Base-by-base conservation (phyloP, 345 rosid species). In the Lagerstroemia speciosa region DNA sequence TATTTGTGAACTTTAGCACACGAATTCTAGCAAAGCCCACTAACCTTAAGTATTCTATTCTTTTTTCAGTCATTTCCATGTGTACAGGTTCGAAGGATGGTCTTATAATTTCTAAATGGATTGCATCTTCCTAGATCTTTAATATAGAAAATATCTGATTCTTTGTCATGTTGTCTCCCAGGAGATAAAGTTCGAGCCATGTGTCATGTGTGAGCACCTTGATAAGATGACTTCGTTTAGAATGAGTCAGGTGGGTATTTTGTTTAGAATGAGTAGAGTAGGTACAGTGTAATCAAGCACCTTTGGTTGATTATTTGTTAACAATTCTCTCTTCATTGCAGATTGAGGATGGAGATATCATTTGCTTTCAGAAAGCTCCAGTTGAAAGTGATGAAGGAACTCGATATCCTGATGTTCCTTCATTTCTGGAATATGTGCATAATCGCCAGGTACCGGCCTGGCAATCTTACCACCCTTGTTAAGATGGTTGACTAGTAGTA, bases 311-410 rank as follows among this genome's bases (percentile, higher is more conserved):
- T 10, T 31, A 24, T 29, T 24, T 32, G 8, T 24, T 67, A 72
- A 60, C 15, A 33, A 33, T 63, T 61, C 67, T 17, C 14, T 62
- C 65, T 76, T 57, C 8, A 58, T 48, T 78, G 71, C 84, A 88
- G 95, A 80, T 92, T 74, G 98, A 92, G 85, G 99, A 94, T 80
- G 98, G 99, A 64, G 99, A 94, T 72, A 88, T 94, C 67, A 87
- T 94, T 64, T 94, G 98, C 84, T 94, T 83, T 82, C 99, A 94
- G 83, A 94, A 89, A 78, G 68, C 81, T 68, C 77, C 83, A 63
- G 67, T 62, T 50, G 83, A 82, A 75, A 72, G 76, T 72, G 90
- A 82, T 74, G 87, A 73, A 73, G 86, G 81, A 64, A 82, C 69
- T 66, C 80, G 72, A 33, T 89, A 88, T 80, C 96, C 93, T 29